Evolutionary conservation across 352 stramenopile species (phyloP), one percentile per base, ranked within the genome.

Genomic region (Globisporangium cystogenes): DNA sequence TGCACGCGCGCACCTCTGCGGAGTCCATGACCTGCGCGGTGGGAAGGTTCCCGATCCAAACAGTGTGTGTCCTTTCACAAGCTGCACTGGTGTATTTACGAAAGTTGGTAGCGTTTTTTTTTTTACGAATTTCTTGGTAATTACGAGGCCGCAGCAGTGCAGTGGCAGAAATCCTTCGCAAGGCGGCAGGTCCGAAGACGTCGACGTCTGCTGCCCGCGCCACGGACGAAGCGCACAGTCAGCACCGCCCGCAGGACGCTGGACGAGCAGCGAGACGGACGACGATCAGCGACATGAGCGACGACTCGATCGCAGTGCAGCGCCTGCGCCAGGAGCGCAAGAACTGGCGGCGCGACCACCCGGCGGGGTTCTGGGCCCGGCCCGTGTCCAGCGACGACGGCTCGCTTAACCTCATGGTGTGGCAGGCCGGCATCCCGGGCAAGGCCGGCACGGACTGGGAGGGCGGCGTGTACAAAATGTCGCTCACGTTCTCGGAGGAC

Each of bases 391-490:
- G 81, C 53, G 87, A 93, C 7, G 97, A 99, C 62, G 95, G 95
- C 48, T 98, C 93, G 39, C 90, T 94, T 7, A 97, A 99, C 73
- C 86, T 99, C 55, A 98, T 99, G 93, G 64, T 77, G 58, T 99
- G 97, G 97, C 85, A 98, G 51, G 93, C 93, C 8, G 95, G 95
- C 49, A 98, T 99, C 60, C 97, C 97, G 0, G 97, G 80, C 65
- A 98, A 98, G 69, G 74, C 84, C 37, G 74, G 74, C 23, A 99
- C 96, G 21, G 92, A 98, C 74, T 99, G 97, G 97, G 96, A 98
- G 53, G 95, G 94, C 27, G 97, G 96, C 39, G 75, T 99, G 21
- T 99, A 97, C 76, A 98, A 98, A 65, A 91, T 99, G 48, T 83
- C 86, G 45, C 95, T 99, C 72, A 78, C 86, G 61, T 99, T 99